phyloP scores from a whole-genome alignment of 1,284 basidiomycete species.

The Ustilago crameri region DNA sequence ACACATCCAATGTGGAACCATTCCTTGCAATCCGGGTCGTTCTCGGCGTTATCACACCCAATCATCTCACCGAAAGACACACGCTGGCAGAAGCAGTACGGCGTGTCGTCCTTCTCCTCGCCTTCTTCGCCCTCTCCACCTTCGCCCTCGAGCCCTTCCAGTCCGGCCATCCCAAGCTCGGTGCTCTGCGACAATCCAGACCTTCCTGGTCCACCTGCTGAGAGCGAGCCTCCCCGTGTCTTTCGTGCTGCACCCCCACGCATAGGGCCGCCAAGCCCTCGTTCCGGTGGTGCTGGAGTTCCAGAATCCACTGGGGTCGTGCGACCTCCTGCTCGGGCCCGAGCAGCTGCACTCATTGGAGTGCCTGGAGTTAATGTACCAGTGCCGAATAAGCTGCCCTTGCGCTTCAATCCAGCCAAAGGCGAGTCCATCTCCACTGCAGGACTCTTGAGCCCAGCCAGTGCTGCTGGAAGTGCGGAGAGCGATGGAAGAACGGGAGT shows the following conservation, averaged over 20 bases:
- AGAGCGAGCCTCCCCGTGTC: slow-evolving; percentile 34
- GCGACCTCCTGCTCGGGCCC: slow-evolving; percentile 40
- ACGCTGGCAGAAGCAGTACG: slow-evolving; percentile 67
- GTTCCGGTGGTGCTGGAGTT: slow-evolving; percentile 41
- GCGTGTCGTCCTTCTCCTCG: slow-evolving; percentile 62
- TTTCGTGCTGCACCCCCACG: slow-evolving; percentile 40
- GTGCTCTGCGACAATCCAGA: slow-evolving; percentile 42
- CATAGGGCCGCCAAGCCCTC: slow-evolving; percentile 31
- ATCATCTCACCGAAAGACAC: slow-evolving; percentile 67
- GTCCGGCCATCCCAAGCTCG: slow-evolving; percentile 24
- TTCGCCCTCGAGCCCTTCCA: slow-evolving; percentile 45
- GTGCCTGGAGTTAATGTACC: slow-evolving; percentile 36
- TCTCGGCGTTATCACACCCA: slow-evolving; percentile 57
- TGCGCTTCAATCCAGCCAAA: slow-evolving; percentile 37
- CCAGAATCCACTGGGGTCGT: slow-evolving; percentile 47
- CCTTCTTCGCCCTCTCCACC: slow-evolving; percentile 50
- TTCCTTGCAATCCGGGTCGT: slow-evolving; percentile 63
- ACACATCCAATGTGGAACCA: slow-evolving; percentile 68
- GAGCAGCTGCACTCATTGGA: slow-evolving; percentile 34
- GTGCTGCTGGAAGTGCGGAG: slow-evolving; percentile 35
- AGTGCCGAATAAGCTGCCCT: slow-evolving; percentile 32
- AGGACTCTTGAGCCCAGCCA: slow-evolving; percentile 49
- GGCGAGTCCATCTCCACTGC: slow-evolving; percentile 45
- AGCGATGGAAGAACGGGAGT: slow-evolving; percentile 40
- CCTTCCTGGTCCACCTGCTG: slow-evolving; percentile 31